Percentiles rank a stretch among this genome's conserved stretches.
These are phyloP conservation scores for Leptomonas pyrrhocoris DNA, from an alignment of 208 protist species.

Conservation along the genomic window DNA sequence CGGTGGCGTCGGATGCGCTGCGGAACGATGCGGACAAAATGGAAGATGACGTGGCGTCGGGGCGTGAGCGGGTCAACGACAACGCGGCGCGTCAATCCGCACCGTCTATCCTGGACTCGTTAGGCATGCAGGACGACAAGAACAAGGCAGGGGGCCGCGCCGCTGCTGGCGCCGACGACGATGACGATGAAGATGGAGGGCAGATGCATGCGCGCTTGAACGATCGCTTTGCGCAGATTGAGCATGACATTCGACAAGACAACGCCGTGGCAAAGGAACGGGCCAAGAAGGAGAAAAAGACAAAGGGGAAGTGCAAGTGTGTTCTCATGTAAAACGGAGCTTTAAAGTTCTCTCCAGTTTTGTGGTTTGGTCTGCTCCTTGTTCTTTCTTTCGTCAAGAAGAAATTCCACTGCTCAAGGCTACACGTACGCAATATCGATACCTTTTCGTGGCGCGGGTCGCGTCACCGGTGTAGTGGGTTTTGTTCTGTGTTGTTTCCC, in stretches of 20 bases:
- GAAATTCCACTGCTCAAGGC: no score
- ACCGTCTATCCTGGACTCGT: background rate
- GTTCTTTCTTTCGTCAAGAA: no score
- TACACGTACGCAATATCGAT: no score
- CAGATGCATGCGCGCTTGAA: constrained; percentile 21
- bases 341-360: no score
- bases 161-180: background rate
- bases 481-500: no score
- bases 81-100: background rate
- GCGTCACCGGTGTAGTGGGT: no score
- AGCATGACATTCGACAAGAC: constrained; percentile 21
- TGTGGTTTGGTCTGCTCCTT: no score
- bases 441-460: no score
- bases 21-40: constrained; percentile 1
- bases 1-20: background rate
- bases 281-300: constrained; percentile 23
- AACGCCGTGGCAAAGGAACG: constrained; percentile 7
- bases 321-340: constrained; percentile 10
- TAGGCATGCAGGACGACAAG: background rate
- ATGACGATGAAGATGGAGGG: constrained; percentile 29
- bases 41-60: background rate
- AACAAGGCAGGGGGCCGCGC: background rate
- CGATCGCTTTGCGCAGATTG: constrained; percentile 30
- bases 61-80: background rate
- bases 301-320: constrained; percentile 27